These are phyloP conservation scores for Colletotrichum gloeosporioides DNA, from an alignment of 2,329 filamentous ascomycete species.

Conservation along the genomic window DNA sequence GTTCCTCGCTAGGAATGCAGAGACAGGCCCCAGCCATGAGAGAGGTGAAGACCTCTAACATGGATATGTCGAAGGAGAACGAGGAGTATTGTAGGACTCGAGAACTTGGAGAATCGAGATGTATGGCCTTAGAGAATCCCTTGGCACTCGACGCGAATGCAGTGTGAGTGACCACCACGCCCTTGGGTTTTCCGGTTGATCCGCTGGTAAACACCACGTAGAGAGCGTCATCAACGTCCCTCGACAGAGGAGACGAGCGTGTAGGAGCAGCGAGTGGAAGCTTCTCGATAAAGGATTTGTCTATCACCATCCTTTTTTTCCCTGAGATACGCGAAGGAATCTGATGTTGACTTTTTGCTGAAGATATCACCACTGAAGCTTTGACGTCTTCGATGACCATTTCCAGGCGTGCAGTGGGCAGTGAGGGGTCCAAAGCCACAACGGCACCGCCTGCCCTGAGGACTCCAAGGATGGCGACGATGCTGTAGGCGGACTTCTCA, in stretches of 20 bases:
- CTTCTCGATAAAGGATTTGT: neutral
- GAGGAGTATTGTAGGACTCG: conserved; percentile 43
- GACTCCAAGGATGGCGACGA: conserved; percentile 6
- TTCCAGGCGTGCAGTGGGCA: neutral
- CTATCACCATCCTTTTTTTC: neutral
- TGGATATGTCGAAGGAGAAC: conserved; percentile 45
- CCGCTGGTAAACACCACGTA: conserved; percentile 10
- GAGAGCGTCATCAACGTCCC: neutral
- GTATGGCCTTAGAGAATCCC: neutral
- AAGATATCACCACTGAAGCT: neutral
- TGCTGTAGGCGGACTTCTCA: conserved; percentile 7
- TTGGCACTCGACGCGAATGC: neutral
- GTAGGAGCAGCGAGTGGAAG: neutral
- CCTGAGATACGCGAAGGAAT: neutral
- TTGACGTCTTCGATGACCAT: conserved; percentile 4
- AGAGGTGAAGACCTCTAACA: conserved; percentile 40
- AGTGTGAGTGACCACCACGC: conserved; percentile 1
- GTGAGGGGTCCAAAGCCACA: conserved; percentile 4
- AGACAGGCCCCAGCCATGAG: conserved; percentile 40
- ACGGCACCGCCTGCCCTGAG: neutral
- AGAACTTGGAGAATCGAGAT: neutral
- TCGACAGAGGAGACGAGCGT: neutral
- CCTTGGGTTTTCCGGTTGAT: conserved; percentile 14
- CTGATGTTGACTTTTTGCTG: neutral
- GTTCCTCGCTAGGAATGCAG: conserved; percentile 40